These are phyloP conservation scores for Ramalina peruviana DNA, from an alignment of 495 filamentous ascomycete species.

Conservation along the genomic window DNA sequence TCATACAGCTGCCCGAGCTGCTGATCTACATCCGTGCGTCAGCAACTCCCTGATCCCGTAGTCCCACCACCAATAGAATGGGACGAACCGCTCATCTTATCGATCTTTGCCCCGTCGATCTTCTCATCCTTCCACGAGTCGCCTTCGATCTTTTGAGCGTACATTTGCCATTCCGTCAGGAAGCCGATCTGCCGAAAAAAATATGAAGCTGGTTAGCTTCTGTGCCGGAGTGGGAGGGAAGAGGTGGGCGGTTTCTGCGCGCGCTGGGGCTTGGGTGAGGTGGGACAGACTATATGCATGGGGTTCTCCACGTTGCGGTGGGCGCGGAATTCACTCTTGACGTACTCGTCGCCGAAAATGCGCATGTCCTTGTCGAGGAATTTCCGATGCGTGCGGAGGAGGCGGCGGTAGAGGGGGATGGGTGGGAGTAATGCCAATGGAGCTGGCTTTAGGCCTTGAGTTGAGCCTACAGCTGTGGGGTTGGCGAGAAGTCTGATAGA, in stretches of 20 bases:
- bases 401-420: slow-evolving; percentile 73
- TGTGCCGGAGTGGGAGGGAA: neutral
- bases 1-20: slow-evolving; percentile 90
- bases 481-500: slow-evolving; percentile 30
- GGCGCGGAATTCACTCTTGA: slow-evolving; percentile 80
- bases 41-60: neutral
- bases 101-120: slow-evolving; percentile 29
- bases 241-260: neutral
- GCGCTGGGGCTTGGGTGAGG: neutral
- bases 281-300: slow-evolving; percentile 59
- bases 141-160: slow-evolving; percentile 81
- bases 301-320: slow-evolving; percentile 80
- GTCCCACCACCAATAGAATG: neutral
- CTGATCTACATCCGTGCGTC: slow-evolving; percentile 45
- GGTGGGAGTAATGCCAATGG: slow-evolving; percentile 76
- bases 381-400: slow-evolving; percentile 75
- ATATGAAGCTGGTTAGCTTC: neutral
- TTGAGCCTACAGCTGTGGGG: slow-evolving; percentile 32
- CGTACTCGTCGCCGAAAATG: slow-evolving; percentile 74
- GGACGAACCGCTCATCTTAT: slow-evolving; percentile 87
- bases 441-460: slow-evolving; percentile 39
- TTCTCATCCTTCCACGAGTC: slow-evolving; percentile 64
- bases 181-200: slow-evolving; percentile 63
- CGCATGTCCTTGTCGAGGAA: slow-evolving; percentile 61
- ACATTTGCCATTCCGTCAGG: slow-evolving; percentile 89